Evolutionary conservation across 1,139 yeast species (phyloP).

Genomic region (Suhomyces atakaporum): DNA sequence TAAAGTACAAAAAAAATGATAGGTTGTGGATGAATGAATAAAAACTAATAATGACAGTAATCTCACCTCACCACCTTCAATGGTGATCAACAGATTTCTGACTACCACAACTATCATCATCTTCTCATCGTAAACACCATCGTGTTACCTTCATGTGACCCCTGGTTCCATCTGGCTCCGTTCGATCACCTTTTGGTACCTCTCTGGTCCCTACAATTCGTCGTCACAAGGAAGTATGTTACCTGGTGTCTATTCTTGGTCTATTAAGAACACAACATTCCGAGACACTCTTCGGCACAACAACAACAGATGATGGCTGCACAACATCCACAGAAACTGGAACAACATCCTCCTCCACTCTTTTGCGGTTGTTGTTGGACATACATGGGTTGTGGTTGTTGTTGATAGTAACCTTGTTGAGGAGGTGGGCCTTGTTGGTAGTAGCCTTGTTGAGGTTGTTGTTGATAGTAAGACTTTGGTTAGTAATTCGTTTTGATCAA

Average conservation of each 20-base stretch:
- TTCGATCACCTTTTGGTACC: too few relatives aligned
- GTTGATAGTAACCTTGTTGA: slow-evolving; percentile 26
- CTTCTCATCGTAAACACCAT: too few relatives aligned
- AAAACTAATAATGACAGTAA: too few relatives aligned
- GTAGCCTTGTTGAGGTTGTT: slow-evolving; percentile 17
- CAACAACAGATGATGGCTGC: slow-evolving; percentile 49
- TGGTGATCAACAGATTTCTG: too few relatives aligned
- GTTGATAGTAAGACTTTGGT: slow-evolving; percentile 16
- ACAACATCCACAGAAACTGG: slow-evolving; percentile 45
- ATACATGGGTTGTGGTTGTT: slow-evolving; percentile 46
- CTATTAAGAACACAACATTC: slow-evolving; percentile 13
- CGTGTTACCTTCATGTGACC: too few relatives aligned
- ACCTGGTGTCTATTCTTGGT: neutral
- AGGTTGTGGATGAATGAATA: too few relatives aligned
- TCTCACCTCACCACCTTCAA: too few relatives aligned
- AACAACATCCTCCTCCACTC: slow-evolving; percentile 39
- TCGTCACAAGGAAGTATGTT: too few relatives aligned
- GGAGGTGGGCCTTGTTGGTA: slow-evolving; percentile 36
- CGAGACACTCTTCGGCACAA: slow-evolving; percentile 43
- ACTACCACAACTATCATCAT: too few relatives aligned
- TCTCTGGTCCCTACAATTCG: too few relatives aligned
- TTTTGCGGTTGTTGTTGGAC: slow-evolving; percentile 41
- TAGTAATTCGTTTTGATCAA: slow-evolving; percentile 1
- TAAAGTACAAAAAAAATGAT: too few relatives aligned
- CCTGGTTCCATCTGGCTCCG: too few relatives aligned